These are phyloP conservation scores for Cercospora sojina DNA, from an alignment of 2,329 filamentous ascomycete species.

Conservation along the genomic window DNA sequence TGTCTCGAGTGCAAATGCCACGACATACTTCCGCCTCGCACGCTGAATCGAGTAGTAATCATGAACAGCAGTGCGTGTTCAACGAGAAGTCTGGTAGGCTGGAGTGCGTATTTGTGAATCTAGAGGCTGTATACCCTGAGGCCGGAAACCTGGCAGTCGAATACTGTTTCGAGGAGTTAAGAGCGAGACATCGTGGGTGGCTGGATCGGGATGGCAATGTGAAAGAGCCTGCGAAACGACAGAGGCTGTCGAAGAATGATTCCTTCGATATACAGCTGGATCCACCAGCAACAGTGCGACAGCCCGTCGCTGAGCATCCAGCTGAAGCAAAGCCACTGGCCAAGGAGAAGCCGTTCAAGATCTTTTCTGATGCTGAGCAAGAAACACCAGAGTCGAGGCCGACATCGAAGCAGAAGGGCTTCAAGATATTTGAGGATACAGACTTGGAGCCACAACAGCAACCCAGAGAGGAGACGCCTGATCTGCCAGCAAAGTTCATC, in stretches of 20 bases:
- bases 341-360: conserved; percentile 14
- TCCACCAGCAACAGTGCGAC: conserved; percentile 9
- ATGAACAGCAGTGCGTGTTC: conserved; percentile 72
- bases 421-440: conserved; percentile 39
- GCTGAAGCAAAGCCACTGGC: background rate
- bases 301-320: background rate
- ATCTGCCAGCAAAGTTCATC: conserved; percentile 31
- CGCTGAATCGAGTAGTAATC: conserved; percentile 31
- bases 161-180: conserved; percentile 87
- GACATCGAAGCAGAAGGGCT: conserved; percentile 34
- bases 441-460: conserved; percentile 20
- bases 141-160: conserved; percentile 67
- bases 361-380: conserved; percentile 11
- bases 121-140: conserved; percentile 81
- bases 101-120: conserved; percentile 83
- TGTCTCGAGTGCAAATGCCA: conserved; percentile 29
- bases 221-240: conserved; percentile 30
- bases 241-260: conserved; percentile 18
- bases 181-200: conserved; percentile 73
- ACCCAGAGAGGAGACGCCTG: conserved; percentile 15
- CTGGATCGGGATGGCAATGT: conserved; percentile 54
- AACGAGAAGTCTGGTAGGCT: conserved; percentile 80
- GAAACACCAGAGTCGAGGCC: conserved; percentile 8
- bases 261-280: conserved; percentile 27
- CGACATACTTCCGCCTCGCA: conserved; percentile 31